Base-by-base conservation (phyloP, 1,139 yeast species). In the Suhomyces bribrorum region DNA sequence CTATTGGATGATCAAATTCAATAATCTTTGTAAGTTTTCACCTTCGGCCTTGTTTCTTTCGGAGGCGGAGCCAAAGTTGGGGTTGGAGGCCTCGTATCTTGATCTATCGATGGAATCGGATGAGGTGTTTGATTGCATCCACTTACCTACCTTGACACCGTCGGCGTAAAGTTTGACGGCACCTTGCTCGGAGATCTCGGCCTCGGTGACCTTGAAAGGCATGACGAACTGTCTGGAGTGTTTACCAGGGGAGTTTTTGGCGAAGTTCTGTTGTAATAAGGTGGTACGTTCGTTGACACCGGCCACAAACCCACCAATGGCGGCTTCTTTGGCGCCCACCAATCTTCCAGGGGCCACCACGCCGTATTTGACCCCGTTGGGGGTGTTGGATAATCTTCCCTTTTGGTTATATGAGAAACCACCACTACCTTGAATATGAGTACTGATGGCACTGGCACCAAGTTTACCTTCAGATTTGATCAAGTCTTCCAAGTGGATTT, bases 281-380 rank as follows among this genome's bases (percentile, higher is more conserved):
- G 62, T 60, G 20, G 67, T 59, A 41, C 71, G 61, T 38, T 69
- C 75, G 45, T 61, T 63, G 12, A 56, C 66, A 49, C 56, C 54
- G 9, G 73, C 81, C 30, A 83, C 71, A 49, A 86, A 84, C n/a
- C 95, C 95, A 53, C 86, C 94, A 48, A 84, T 70, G 7, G 87
- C 90, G 20, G 81, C 83, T 36, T 71, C 73, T 43, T 75, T 68
- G 32, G 66, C 63, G 35, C 69, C 73, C 28, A 84, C 66, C 31
- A 78, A 64, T 67, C 96, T 81, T 45, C 94, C 96, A 12, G 86
- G 85, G 11, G 80, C 82, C 26, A 83, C 69, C 40, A 69, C 68
- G 25, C 79, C 78, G 41, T 77, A 70, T 38, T 74, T 67, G 27
- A 83, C 65, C 33, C 96, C 96, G 49, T 83, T 77, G 23, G 95